phyloP scores from a whole-genome alignment of 164 flowering plant genomes.

The Sextonia rubra region DNA sequence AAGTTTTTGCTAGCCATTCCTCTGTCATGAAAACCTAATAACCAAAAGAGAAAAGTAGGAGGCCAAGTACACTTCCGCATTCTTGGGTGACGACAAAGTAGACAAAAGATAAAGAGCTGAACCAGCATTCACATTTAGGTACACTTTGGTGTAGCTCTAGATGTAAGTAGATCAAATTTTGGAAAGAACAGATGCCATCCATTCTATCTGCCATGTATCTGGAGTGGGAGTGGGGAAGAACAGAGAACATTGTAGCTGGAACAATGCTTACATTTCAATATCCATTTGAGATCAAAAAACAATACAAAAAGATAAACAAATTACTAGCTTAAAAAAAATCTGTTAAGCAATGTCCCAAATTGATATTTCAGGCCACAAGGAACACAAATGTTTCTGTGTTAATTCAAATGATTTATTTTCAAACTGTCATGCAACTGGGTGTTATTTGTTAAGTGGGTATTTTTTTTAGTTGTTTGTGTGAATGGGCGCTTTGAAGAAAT shows the following conservation, averaged over 20 bases:
- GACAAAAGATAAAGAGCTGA: neutral
- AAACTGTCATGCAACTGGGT: too few species aligned
- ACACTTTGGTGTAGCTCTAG: neutral
- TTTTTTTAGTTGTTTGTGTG: too few species aligned
- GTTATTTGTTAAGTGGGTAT: too few species aligned
- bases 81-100: neutral
- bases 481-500: too few species aligned
- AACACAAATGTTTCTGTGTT: too few species aligned
- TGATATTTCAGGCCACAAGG: too few species aligned
- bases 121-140: neutral
- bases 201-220: neutral
- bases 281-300: too few species aligned
- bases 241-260: neutral
- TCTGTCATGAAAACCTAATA: constrained; percentile 30
- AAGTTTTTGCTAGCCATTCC: constrained; percentile 78
- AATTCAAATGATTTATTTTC: too few species aligned
- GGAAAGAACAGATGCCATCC: neutral
- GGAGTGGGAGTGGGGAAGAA: neutral
- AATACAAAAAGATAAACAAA: too few species aligned
- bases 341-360: too few species aligned
- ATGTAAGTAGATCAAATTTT: neutral
- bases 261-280: neutral
- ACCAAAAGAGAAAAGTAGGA: neutral
- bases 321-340: too few species aligned
- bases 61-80: neutral